These are phyloP conservation scores for Periconia sp. DNA, from an alignment of 2,329 filamentous ascomycete species.

Conservation along the genomic window DNA sequence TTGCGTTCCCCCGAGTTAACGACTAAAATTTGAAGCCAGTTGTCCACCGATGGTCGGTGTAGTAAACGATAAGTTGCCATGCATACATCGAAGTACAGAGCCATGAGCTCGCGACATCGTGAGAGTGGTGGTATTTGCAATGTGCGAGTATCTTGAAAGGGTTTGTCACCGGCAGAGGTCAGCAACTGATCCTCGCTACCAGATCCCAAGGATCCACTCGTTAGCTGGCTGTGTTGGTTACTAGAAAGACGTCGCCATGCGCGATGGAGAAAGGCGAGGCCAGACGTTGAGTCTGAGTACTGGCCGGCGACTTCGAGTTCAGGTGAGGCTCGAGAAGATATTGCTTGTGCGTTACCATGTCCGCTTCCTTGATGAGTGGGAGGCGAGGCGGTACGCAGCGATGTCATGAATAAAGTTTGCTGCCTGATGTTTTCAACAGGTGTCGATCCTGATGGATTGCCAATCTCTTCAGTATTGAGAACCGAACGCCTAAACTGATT, in stretches of 20 bases:
- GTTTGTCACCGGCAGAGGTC: conserved; percentile 59
- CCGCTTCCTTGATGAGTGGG: conserved; percentile 1
- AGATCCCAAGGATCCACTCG: conserved; percentile 15
- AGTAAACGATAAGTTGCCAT: conserved; percentile 65
- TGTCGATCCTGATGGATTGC: too few species aligned
- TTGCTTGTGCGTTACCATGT: conserved; percentile 15
- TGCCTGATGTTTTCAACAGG: too few species aligned
- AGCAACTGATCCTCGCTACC: conserved; percentile 51
- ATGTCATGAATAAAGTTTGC: conserved; percentile 1
- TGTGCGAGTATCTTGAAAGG: conserved; percentile 49
- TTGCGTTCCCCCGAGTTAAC: conserved; percentile 17
- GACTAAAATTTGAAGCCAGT: conserved; percentile 46
- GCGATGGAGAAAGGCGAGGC: conserved; percentile 66
- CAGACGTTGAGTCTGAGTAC: conserved; percentile 61
- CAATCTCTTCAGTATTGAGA: too few species aligned
- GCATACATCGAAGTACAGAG: conserved; percentile 64
- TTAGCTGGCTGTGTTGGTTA: conserved; percentile 54
- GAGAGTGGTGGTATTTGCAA: conserved; percentile 20
- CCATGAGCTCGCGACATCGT: conserved; percentile 45
- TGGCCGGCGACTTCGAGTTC: conserved; percentile 61
- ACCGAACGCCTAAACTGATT: too few species aligned
- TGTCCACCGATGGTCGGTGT: conserved; percentile 58
- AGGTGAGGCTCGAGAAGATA: conserved; percentile 46
- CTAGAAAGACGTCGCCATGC: conserved; percentile 70
- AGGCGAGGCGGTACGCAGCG: not conserved